These are phyloP conservation scores for Xylariaceae sp. DNA, from an alignment of 2,329 filamentous ascomycete genomes.

Conservation along the genomic window DNA sequence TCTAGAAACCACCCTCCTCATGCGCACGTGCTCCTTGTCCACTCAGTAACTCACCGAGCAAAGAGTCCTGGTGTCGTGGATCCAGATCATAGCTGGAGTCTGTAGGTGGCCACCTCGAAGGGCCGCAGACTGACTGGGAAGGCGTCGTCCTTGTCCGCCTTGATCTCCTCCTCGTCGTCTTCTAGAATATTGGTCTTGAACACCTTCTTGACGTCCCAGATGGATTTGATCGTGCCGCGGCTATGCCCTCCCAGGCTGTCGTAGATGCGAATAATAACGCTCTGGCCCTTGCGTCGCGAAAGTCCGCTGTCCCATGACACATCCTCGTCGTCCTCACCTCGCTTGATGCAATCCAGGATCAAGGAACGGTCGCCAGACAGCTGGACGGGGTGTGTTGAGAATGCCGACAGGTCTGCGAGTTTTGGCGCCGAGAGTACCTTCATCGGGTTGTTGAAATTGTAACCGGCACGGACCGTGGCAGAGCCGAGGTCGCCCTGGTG, in stretches of 20 bases:
- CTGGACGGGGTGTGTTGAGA: conserved; percentile 38
- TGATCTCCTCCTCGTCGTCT: conserved; percentile 67
- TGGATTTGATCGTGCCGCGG: conserved; percentile 61
- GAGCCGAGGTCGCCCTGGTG: conserved; percentile 66
- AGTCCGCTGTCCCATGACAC: conserved; percentile 55
- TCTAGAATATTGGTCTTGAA: conserved; percentile 83
- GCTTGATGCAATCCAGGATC: conserved; percentile 83
- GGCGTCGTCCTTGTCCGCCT: conserved; percentile 37
- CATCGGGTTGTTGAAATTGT: conserved; percentile 84
- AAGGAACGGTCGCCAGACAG: conserved; percentile 61
- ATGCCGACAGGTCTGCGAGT: conserved; percentile 20
- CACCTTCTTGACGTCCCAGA: conserved; percentile 65
- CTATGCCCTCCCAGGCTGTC: conserved; percentile 80
- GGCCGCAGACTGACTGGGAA: conserved; percentile 62
- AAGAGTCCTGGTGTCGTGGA: too few species aligned
- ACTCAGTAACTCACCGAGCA: too few species aligned
- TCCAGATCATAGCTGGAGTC: conserved; percentile 48
- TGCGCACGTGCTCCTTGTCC: too few species aligned
- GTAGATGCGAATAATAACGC: conserved; percentile 78
- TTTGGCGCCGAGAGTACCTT: conserved; percentile 38
- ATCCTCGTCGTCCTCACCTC: conserved; percentile 81
- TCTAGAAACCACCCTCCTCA: too few species aligned
- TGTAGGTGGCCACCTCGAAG: conserved; percentile 81
- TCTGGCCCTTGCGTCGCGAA: conserved; percentile 61
- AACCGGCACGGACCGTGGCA: conserved; percentile 72